phyloP scores from a whole-genome alignment of 441 rosid genomes.

The Francoa sonchifolia region DNA sequence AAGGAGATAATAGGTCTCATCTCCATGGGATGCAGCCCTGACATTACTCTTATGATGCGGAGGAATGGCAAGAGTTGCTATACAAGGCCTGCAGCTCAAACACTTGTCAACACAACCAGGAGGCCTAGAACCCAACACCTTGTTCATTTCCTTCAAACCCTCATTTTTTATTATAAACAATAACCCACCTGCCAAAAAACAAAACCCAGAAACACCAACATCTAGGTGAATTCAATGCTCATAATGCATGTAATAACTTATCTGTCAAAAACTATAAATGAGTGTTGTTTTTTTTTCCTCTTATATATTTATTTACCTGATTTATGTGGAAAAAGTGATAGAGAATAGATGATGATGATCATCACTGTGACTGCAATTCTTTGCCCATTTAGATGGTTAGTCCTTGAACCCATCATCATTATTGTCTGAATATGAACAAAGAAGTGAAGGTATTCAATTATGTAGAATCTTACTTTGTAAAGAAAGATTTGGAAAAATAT shows the following conservation, averaged over 20 bases:
- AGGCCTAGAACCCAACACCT: constrained; percentile 30
- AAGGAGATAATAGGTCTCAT: constrained; percentile 24
- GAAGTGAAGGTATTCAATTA: no score
- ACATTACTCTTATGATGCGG: constrained; percentile 12
- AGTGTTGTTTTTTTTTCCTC: not conserved
- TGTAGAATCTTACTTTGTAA: no score
- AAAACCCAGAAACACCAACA: not conserved
- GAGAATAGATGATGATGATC: constrained; percentile 19
- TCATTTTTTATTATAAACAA: constrained; percentile 2
- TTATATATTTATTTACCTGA: constrained; percentile 22
- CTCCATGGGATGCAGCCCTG: constrained; percentile 11
- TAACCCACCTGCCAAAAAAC: constrained; percentile 14
- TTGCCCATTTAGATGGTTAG: constrained; percentile 1
- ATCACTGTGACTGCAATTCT: constrained; percentile 9
- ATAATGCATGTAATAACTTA: no score
- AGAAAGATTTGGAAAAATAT: no score
- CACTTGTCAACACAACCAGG: constrained; percentile 29
- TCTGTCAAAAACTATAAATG: no score
- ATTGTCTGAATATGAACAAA: no score
- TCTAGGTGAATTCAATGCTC: no score
- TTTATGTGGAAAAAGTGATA: constrained; percentile 12
- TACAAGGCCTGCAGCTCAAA: constrained; percentile 31
- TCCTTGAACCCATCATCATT: constrained; percentile 17
- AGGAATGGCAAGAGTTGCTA: constrained; percentile 25
- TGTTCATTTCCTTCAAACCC: constrained; percentile 13